Evolutionary conservation across 306 rosid genomes (phyloP).

Genomic region (Rubus idaeus): DNA sequence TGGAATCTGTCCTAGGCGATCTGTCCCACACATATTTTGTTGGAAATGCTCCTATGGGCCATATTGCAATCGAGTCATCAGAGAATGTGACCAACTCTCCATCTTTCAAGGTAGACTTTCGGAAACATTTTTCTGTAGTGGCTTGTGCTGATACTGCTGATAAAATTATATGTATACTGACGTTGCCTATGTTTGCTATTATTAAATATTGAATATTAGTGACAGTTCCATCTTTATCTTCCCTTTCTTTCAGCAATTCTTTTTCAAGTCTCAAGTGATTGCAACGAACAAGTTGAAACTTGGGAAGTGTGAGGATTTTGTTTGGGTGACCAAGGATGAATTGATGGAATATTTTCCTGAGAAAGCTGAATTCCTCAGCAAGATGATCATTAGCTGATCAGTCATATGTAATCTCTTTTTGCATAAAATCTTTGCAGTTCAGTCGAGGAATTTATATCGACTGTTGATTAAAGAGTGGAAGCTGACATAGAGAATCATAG

Average conservation of each 20-base stretch:
- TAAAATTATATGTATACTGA: not conserved
- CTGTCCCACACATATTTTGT: slow-evolving; percentile 84
- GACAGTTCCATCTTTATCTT: not conserved
- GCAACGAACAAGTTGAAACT: slow-evolving; percentile 61
- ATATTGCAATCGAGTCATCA: slow-evolving; percentile 55
- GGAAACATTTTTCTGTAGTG: slow-evolving; percentile 9
- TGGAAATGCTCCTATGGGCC: slow-evolving; percentile 96
- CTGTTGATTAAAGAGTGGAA: slow-evolving; percentile 4
- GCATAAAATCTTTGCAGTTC: slow-evolving; percentile 14
- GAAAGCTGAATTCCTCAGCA: slow-evolving; percentile 65
- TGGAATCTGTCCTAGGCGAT: slow-evolving; percentile 73
- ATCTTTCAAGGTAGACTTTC: slow-evolving; percentile 57
- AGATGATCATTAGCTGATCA: slow-evolving; percentile 82
- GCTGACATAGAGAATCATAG: slow-evolving; percentile 9
- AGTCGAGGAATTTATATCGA: not conserved
- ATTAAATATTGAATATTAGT: slow-evolving; percentile 11
- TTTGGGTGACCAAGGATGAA: slow-evolving; percentile 94
- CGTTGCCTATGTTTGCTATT: not conserved
- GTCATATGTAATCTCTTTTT: not conserved
- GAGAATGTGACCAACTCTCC: slow-evolving; percentile 40
- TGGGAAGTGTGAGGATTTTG: slow-evolving; percentile 66
- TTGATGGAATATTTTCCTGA: slow-evolving; percentile 77
- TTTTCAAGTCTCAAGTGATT: slow-evolving; percentile 88
- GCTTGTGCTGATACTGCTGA: not conserved
- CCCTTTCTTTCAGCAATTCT: slow-evolving; percentile 56